These are phyloP conservation scores for Aspergillus nidulans DNA, from an alignment of 495 filamentous ascomycete species.

Conservation along the genomic window DNA sequence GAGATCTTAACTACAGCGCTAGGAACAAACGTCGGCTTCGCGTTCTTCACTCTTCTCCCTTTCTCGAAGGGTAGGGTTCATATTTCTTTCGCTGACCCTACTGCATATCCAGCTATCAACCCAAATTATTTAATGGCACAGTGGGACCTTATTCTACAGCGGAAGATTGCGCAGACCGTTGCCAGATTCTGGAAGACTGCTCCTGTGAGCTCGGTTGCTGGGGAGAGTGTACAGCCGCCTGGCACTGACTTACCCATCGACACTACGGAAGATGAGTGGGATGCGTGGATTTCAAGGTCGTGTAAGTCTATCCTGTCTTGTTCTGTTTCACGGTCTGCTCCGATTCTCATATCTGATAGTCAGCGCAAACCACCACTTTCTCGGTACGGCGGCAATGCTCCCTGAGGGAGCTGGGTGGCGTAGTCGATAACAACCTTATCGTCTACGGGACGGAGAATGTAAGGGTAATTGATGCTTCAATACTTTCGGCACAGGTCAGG, in stretches of 20 bases:
- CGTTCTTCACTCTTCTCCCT: conserved; percentile 38
- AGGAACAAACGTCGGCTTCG: conserved; percentile 18
- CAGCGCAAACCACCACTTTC: neutral
- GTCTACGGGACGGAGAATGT: too few species aligned
- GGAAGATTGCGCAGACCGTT: neutral
- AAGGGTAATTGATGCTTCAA: too few species aligned
- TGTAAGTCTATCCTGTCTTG: neutral
- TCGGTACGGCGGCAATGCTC: neutral
- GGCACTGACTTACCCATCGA: conserved; percentile 9
- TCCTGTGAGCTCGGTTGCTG: neutral
- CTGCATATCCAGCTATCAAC: conserved; percentile 28
- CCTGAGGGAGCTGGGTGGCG: neutral
- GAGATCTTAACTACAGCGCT: conserved; percentile 31
- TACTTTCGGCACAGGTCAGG: too few species aligned
- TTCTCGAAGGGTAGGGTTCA: conserved; percentile 35
- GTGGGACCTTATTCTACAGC: conserved; percentile 14
- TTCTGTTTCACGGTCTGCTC: neutral
- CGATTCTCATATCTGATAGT: neutral
- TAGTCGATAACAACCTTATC: neutral
- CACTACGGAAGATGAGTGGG: neutral
- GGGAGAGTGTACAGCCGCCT: conserved; percentile 38
- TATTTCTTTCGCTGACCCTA: conserved; percentile 26
- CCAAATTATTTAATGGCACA: conserved; percentile 47
- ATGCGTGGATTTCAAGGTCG: neutral
- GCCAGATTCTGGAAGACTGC: neutral